Base-by-base conservation (phyloP, 2,329 filamentous ascomycete genomes). In the Xylaria sp. region DNA sequence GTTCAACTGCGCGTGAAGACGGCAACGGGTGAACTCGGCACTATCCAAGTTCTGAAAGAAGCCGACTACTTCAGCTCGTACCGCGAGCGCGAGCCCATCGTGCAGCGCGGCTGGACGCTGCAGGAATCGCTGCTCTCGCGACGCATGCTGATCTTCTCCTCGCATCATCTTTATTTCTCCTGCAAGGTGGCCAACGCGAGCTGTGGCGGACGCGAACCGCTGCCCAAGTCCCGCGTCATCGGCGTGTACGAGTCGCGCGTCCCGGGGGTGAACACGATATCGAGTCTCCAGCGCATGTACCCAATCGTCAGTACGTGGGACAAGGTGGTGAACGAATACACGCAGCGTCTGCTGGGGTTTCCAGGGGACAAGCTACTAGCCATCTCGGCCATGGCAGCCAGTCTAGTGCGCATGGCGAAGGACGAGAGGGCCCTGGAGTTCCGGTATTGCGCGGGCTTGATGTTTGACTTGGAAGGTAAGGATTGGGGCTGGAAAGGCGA, bases 61-160 rank as follows among this genome's bases (percentile, higher is more conserved):
- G 39, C 61, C 0, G 67, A 70, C 11, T 51, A 68, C 34, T 65
- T 67, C 57, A 64, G 61, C 45, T 5, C 12, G 4, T 19, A 57
- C 30, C 66, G 64, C 1, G 53, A 60, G 6, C 61, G 66, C 11
- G 70, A 73, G 24, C 64, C 69, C 3, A 69, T 69, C 17, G 61
- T 60, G n/a, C 17, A 48, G 8, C 65, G 72, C 6, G 72, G 71
- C 11, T 74, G 72, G 72, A 74, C 72, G 4, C 47, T 72, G 2
- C 72, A 74, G 32, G 72, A 74, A 30, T 56, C 64, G 2, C 27
- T 73, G 17, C 59, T 74, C 4, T 72, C 72, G 12, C 64, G 70
- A 2, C 71, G 71, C 14, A 59, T 73, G 6, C 48, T 74, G 3
- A 72, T 74, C 6, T 73, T 72, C 30, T 69, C 71, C 1, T 64